Conservation (phyloP, 176 grass and related monocot species). For the Coix lacrymajobi region DNA sequence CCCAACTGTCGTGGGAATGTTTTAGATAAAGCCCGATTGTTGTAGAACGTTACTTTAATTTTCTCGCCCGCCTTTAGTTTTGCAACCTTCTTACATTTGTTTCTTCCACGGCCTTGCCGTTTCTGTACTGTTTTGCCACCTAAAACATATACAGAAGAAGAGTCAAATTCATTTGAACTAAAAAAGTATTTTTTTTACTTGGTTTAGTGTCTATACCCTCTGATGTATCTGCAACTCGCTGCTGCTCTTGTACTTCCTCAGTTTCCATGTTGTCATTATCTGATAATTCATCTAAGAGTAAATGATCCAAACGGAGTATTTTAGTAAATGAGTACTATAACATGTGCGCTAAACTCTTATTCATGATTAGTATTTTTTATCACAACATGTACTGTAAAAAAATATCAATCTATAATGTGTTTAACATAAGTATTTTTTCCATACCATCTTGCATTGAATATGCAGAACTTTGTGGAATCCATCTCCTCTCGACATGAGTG, state of each 20-base stretch:
- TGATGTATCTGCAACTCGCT: not conserved
- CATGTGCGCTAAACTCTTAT: too few species aligned
- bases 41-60: not conserved
- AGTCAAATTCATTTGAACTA: not conserved
- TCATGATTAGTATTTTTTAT: too few species aligned
- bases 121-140: not conserved
- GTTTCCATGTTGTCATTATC: not conserved
- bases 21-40: not conserved
- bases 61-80: not conserved
- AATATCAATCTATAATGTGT: too few species aligned
- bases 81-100: not conserved
- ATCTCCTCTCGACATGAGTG: not conserved
- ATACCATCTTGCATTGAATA: not conserved
- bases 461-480: not conserved
- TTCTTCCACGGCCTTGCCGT: not conserved
- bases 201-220: not conserved
- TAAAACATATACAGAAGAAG: not conserved
- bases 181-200: not conserved
- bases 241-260: not conserved
- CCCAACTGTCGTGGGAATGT: not conserved
- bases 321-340: too few species aligned
- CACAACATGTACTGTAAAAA: too few species aligned
- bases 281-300: not conserved
- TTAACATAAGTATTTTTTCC: not conserved
- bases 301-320: not conserved